Conservation (phyloP, 164 flowering plant species). For the Umbellularia californica region DNA sequence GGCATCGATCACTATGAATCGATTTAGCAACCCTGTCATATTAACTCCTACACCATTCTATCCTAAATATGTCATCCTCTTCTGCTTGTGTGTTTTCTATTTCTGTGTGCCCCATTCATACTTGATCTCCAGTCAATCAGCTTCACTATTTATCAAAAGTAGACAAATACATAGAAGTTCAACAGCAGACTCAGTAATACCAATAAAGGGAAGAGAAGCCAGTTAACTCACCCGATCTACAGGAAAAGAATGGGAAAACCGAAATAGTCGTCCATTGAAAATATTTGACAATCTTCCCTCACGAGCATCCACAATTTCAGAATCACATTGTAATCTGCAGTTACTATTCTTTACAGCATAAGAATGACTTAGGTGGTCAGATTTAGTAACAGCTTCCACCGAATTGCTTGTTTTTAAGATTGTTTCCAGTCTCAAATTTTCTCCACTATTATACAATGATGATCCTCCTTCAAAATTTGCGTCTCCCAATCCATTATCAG, state of each 20-base stretch:
- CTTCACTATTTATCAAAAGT: not conserved
- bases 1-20: not conserved
- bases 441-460: slow-evolving; percentile 31
- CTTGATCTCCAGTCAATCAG: no score
- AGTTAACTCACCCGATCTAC: slow-evolving; percentile 57
- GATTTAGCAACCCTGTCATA: not conserved
- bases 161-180: not conserved
- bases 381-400: slow-evolving; percentile 14
- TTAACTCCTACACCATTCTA: not conserved
- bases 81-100: no score
- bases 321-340: slow-evolving; percentile 22
- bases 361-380: slow-evolving; percentile 12
- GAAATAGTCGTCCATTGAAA: slow-evolving; percentile 55
- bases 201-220: not conserved
- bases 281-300: slow-evolving; percentile 32
- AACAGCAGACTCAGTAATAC: not conserved
- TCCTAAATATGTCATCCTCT: not conserved
- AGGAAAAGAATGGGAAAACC: slow-evolving; percentile 78
- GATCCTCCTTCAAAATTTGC: slow-evolving; percentile 21
- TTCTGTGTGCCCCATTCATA: no score
- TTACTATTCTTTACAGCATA: slow-evolving; percentile 17
- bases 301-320: slow-evolving; percentile 16
- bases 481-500: slow-evolving; percentile 16
- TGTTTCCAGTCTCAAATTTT: slow-evolving; percentile 16
- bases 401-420: slow-evolving; percentile 18